A percentile compares a stretch with the other conserved stretches of the same genome.
Evolutionary conservation across 768 basidiomycete species (phyloP).

Genomic region (Leucocoprinus birnbaumii): DNA sequence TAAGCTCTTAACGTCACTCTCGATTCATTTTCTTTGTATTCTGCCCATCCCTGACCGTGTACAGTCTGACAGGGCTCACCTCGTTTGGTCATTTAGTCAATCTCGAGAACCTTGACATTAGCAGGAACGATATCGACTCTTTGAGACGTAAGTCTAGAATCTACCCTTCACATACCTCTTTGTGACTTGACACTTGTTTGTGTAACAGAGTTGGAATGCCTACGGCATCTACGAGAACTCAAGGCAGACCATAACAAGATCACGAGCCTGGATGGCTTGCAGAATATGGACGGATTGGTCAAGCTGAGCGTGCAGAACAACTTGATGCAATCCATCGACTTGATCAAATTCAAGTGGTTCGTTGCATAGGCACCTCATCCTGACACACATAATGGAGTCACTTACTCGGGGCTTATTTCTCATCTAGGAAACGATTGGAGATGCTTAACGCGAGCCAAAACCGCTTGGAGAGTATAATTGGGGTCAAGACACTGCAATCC

Average conservation of each 20-base stretch:
- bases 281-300: conserved; percentile 75
- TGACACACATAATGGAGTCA: conserved; percentile 6
- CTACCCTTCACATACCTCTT: conserved; percentile 12
- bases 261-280: conserved; percentile 67
- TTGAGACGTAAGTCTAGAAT: conserved; percentile 75
- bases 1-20: conserved; percentile 7
- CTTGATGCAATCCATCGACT: conserved; percentile 57
- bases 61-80: conserved; percentile 79
- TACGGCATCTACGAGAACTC: conserved; percentile 85
- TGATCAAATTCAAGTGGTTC: conserved; percentile 66
- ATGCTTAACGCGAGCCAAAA: conserved; percentile 83
- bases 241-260: conserved; percentile 88
- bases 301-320: conserved; percentile 85
- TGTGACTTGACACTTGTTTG: conserved; percentile 13
- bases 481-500: conserved; percentile 58
- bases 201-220: conserved; percentile 71
- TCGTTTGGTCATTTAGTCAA: conserved; percentile 86
- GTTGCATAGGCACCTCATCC: conserved; percentile 24
- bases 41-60: conserved; percentile 10
- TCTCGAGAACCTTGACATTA: conserved; percentile 88
- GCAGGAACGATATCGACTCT: conserved; percentile 85
- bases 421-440: conserved; percentile 62
- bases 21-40: conserved; percentile 10
- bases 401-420: conserved; percentile 12
- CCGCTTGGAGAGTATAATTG: conserved; percentile 51